Evolutionary conservation across 1,139 yeast species (phyloP).

Genomic region (Scheffersomyces lignicola): DNA sequence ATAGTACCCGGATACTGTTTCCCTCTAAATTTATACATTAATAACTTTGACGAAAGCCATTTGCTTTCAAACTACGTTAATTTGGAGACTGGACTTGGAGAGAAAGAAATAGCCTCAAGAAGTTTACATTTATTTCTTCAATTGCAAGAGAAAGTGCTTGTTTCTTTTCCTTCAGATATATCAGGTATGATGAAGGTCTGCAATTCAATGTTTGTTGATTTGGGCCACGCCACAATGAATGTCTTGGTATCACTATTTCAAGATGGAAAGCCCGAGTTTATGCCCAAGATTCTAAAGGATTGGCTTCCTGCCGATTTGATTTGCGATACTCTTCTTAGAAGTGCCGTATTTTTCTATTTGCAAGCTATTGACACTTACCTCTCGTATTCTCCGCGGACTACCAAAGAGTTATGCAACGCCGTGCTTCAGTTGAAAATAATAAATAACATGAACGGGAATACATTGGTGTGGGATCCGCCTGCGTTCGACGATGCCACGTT

Average conservation of each 20-base stretch:
- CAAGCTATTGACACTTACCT: conserved; percentile 11
- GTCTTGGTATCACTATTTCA: conserved; percentile 2
- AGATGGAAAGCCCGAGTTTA: background rate
- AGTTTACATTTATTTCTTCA: conserved; percentile 8
- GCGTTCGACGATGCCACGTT: conserved; percentile 6
- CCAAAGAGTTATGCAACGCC: background rate
- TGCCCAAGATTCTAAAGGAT: background rate
- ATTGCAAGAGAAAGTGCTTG: conserved; percentile 12
- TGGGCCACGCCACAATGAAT: conserved; percentile 4
- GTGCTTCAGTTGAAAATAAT: background rate
- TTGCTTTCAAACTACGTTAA: background rate
- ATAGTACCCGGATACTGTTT: conserved; percentile 18
- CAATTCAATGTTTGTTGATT: conserved; percentile 3
- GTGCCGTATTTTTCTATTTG: conserved; percentile 10
- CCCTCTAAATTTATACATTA: conserved; percentile 15
- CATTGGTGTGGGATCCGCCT: conserved; percentile 4
- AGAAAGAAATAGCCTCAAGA: conserved; percentile 5
- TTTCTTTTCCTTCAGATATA: conserved; percentile 17
- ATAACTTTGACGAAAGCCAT: conserved; percentile 4
- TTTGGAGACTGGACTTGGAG: background rate
- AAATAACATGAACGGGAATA: background rate
- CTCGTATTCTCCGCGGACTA: background rate
- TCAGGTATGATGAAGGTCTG: conserved; percentile 9
- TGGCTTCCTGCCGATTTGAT: conserved; percentile 6
- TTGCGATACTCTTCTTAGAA: conserved; percentile 6